Percentiles rank a stretch among this genome's conserved stretches.
Conservation (phyloP, 768 basidiomycete genomes). For the Naganishia antarctica region DNA sequence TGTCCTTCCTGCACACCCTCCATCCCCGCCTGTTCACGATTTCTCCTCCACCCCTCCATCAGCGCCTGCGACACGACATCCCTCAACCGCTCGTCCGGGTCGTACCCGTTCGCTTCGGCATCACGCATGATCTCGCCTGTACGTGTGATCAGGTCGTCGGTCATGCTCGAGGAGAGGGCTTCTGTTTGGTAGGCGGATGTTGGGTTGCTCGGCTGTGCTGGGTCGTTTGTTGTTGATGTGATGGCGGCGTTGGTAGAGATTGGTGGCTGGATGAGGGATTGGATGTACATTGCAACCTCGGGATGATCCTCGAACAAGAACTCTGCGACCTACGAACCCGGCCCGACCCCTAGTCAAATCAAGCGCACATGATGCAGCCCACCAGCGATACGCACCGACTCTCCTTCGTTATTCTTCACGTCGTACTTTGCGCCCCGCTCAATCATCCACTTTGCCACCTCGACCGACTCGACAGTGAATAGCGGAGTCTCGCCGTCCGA, state of each 20-base stretch:
- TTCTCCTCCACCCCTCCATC: slow-evolving; percentile 54
- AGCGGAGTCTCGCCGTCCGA: slow-evolving; percentile 86
- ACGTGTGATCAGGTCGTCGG: slow-evolving; percentile 61
- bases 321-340: slow-evolving; percentile 37
- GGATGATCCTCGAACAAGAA: slow-evolving; percentile 43
- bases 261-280: slow-evolving; percentile 13
- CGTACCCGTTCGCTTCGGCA: slow-evolving; percentile 57
- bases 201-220: background rate
- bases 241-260: slow-evolving; percentile 18
- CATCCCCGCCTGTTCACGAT: slow-evolving; percentile 7
- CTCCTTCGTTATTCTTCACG: slow-evolving; percentile 64
- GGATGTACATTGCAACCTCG: slow-evolving; percentile 40
- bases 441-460: slow-evolving; percentile 72
- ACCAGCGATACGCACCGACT: slow-evolving; percentile 59
- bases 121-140: slow-evolving; percentile 66
- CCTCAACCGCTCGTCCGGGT: slow-evolving; percentile 63
- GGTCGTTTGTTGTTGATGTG: background rate
- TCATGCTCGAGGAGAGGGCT: slow-evolving; percentile 64
- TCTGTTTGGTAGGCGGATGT: slow-evolving; percentile 69
- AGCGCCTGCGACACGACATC: slow-evolving; percentile 63
- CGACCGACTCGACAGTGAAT: slow-evolving; percentile 77
- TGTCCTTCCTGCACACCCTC: background rate
- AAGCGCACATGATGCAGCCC: no score
- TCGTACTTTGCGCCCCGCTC: slow-evolving; percentile 67
- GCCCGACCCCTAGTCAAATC: no score